These are phyloP conservation scores for Discostella pseudostelligera DNA, from an alignment of 108 stramenopile genomes.

Conservation along the genomic window DNA sequence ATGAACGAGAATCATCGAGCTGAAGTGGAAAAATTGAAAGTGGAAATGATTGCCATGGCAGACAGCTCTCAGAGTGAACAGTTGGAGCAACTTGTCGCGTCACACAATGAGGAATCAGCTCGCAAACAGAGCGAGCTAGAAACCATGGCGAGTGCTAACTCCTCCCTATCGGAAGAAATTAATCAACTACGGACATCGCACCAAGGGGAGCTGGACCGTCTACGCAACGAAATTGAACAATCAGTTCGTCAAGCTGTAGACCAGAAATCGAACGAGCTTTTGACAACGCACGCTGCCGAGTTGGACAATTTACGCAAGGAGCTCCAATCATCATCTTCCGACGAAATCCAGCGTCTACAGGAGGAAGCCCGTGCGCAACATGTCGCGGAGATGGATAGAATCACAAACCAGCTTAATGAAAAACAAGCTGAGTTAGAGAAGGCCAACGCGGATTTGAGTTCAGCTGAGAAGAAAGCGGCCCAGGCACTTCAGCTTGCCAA, in stretches of 20 bases:
- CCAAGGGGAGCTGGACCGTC: slow-evolving; percentile 11
- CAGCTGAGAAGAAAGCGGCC: slow-evolving; percentile 33
- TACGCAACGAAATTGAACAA: neutral
- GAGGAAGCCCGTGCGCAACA: slow-evolving; percentile 10
- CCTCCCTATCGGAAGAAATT: slow-evolving; percentile 19
- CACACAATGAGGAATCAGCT: slow-evolving; percentile 30
- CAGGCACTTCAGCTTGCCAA: slow-evolving; percentile 47
- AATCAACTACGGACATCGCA: slow-evolving; percentile 19
- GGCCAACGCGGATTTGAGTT: slow-evolving; percentile 28
- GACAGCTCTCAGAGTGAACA: slow-evolving; percentile 32
- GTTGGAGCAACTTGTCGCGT: slow-evolving; percentile 20
- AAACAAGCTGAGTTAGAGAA: slow-evolving; percentile 27
- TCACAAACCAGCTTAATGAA: slow-evolving; percentile 16
- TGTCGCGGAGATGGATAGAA: neutral
- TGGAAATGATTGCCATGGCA: slow-evolving; percentile 14
- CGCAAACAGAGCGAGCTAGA: slow-evolving; percentile 15
- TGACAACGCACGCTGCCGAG: slow-evolving; percentile 1
- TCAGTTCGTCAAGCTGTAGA: slow-evolving; percentile 15
- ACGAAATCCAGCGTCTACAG: slow-evolving; percentile 25
- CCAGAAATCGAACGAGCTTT: slow-evolving; percentile 7
- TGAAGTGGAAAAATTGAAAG: slow-evolving; percentile 37
- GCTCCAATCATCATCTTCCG: slow-evolving; percentile 15
- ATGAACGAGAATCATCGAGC: slow-evolving; percentile 39
- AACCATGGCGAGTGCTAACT: slow-evolving; percentile 1
- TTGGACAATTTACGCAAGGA: slow-evolving; percentile 32